Evolutionary conservation across 2,329 filamentous ascomycete species (phyloP).

Genomic region (Ceratocystiopsis sp.): DNA sequence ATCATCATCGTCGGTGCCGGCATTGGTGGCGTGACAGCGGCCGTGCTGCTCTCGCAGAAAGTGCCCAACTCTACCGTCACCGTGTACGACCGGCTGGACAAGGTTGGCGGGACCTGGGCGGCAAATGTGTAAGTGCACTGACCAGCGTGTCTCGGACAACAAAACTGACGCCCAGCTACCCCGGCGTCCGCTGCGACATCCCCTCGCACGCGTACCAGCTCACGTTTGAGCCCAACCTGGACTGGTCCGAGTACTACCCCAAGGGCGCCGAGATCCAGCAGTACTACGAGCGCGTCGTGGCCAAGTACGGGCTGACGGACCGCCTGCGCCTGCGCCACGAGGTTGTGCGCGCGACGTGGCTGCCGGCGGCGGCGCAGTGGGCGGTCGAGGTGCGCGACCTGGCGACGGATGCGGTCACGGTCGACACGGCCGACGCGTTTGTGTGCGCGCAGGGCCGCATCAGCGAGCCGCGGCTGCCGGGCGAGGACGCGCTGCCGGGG

Average conservation of each 20-base stretch:
- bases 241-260: conserved; percentile 10
- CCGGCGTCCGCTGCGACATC: conserved; percentile 8
- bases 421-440: conserved; percentile 13
- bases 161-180: conserved; percentile 1
- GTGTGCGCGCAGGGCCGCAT: conserved; percentile 7
- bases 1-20: not conserved
- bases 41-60: not conserved
- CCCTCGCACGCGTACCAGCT: conserved; percentile 9
- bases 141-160: not conserved
- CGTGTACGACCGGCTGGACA: not conserved
- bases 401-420: conserved; percentile 21
- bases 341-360: conserved; percentile 8
- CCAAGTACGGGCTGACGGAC: conserved; percentile 2
- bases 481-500: conserved; percentile 1
- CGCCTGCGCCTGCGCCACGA: conserved; percentile 1
- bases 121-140: not conserved
- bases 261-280: conserved; percentile 9
- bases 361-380: conserved; percentile 4
- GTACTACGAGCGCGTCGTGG: conserved; percentile 8
- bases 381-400: conserved; percentile 20
- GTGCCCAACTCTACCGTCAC: not conserved
- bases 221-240: conserved; percentile 7
- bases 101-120: conserved; percentile 5
- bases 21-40: not conserved
- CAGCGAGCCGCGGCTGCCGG: conserved; percentile 3